Evolutionary conservation across 345 rosid genomes (phyloP), one percentile per base, ranked within the genome.

Genomic region (Hibiscus trionum): DNA sequence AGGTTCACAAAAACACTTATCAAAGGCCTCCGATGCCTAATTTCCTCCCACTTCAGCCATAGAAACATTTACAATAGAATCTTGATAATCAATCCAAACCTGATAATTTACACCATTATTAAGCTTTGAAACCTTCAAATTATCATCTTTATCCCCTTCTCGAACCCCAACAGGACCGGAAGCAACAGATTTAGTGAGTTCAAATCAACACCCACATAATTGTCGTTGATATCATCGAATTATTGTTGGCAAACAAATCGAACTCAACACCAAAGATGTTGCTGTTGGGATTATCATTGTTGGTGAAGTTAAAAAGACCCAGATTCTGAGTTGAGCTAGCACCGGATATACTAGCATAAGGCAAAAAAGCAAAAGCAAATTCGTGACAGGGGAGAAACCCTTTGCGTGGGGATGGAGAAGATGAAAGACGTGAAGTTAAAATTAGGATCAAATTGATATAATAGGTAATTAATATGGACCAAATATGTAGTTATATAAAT

Each of bases 161-260:
- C 85, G 78, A 26, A 61, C 77, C 69, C 86, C 86, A 19, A 84
- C 79, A 42, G 53, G 73, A 59, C 46, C 35, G 0, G 82, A 76
- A 19, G 72, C 58, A 8, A 67, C n/a, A 0, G 86, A 83, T 0
- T 62, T 62, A 83, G 82, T 0, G 86, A 83, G 55, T 83, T 79
- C 0, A 83, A 63, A 77, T 85, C 88, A 49, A 83, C 69, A 5
- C 85, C 88, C 6, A 83, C 79, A 76, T 81, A 86, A n/a, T 83
- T 85, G 31, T 72, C 83, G 33, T 78, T 78, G 26, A 76, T 77
- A 71, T 85, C 88, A 71, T 85, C 88, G 47, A 85, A 81, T 50
- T 85, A 21, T 85, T 67, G 70, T 85, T 85, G 19, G 73, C 37
- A 46, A 81, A 85, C 44, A 83, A 81, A 63, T 85, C 86, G 70